Conservation (phyloP, 208 protist genomes). For the Trypanosoma mega region DNA sequence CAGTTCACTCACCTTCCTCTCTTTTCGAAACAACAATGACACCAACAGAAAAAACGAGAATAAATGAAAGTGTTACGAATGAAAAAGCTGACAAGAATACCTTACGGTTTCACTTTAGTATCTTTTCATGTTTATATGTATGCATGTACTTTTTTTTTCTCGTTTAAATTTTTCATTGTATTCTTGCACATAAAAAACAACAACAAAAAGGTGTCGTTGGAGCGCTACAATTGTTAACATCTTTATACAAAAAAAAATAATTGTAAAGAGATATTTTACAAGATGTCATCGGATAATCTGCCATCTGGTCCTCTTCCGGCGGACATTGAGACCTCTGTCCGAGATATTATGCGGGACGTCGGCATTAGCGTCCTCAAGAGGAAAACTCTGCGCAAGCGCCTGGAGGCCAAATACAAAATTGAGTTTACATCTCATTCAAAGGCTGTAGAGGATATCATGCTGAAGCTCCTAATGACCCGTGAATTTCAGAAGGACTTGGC, state of each 20-base stretch:
- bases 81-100: not conserved
- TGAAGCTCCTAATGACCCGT: conserved; percentile 46
- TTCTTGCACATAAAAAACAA: no score
- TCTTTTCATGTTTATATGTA: no score
- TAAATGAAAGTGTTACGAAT: not conserved
- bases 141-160: no score
- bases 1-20: no score
- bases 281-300: conserved; percentile 29
- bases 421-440: conserved; percentile 50
- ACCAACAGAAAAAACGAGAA: no score
- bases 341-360: conserved; percentile 63
- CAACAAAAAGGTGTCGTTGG: no score
- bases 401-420: conserved; percentile 77
- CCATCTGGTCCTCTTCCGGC: conserved; percentile 52
- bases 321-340: conserved; percentile 61
- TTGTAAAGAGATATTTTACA: not conserved
- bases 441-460: conserved; percentile 38
- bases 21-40: no score
- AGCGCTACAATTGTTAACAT: no score
- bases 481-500: conserved; percentile 73
- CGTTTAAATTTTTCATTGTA: no score
- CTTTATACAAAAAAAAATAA: no score
- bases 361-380: conserved; percentile 60
- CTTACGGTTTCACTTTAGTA: no score
- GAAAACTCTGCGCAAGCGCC: conserved; percentile 49